A percentile compares a stretch with the other conserved stretches of the same genome.
phyloP scores from a whole-genome alignment of 2,329 filamentous ascomycete genomes.

The Exophiala calicioides region DNA sequence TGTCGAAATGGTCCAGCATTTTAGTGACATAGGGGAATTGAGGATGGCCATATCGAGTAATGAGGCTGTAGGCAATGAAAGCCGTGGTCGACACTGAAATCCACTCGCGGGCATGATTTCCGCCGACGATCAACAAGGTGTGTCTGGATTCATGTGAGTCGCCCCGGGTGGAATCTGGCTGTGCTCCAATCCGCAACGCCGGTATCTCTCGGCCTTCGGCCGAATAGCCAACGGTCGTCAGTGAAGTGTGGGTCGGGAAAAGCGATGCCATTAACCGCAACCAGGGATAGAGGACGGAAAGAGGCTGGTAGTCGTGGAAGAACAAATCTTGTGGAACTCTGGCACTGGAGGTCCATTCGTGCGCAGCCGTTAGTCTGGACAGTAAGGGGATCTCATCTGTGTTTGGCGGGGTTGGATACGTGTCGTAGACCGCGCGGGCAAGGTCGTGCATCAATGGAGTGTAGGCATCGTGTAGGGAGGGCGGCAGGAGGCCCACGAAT shows the following conservation, averaged over 20 bases:
- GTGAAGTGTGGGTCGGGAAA: constrained; percentile 77
- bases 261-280: constrained; percentile 86
- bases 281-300: constrained; percentile 84
- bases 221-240: constrained; percentile 76
- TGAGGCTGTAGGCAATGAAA: constrained; percentile 84
- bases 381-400: constrained; percentile 30
- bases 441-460: constrained; percentile 78
- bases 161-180: constrained; percentile 41
- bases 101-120: constrained; percentile 94
- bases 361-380: constrained; percentile 30
- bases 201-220: constrained; percentile 86
- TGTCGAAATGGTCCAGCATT: constrained; percentile 80
- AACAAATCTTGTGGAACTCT: constrained; percentile 64
- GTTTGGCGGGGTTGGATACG: constrained; percentile 57
- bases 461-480: constrained; percentile 70
- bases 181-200: constrained; percentile 72
- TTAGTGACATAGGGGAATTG: constrained; percentile 68
- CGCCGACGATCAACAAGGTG: constrained; percentile 79
- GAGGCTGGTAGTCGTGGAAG: constrained; percentile 88
- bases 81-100: constrained; percentile 89
- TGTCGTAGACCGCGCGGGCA: constrained; percentile 72
- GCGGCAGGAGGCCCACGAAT: constrained; percentile 74
- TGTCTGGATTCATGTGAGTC: constrained; percentile 55
- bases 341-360: constrained; percentile 42
- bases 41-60: constrained; percentile 73